A percentile compares a stretch with the other conserved stretches of the same genome.
phyloP scores from a whole-genome alignment of 345 rosid species.

The Gossypium stocksii region DNA sequence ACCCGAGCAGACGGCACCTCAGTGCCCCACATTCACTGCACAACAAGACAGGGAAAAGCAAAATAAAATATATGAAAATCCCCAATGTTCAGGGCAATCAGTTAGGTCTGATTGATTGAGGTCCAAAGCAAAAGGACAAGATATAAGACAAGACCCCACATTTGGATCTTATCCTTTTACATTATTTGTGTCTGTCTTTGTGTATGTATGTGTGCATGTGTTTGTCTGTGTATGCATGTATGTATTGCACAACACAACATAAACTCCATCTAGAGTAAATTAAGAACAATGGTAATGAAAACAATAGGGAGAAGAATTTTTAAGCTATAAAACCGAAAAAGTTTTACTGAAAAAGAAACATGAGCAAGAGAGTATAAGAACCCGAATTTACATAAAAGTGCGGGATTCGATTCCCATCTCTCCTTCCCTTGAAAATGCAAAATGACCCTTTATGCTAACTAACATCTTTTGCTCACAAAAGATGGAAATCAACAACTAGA shows the following conservation, averaged over 20 bases:
- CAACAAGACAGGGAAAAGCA: no score
- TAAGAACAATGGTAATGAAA: no score
- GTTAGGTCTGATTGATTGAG: background rate
- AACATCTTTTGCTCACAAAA: slow-evolving; percentile 16
- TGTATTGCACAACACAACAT: no score
- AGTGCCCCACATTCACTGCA: background rate
- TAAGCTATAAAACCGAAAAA: slow-evolving; percentile 3
- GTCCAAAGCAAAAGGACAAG: background rate
- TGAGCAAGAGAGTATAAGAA: slow-evolving; percentile 26
- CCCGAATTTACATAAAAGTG: slow-evolving; percentile 35
- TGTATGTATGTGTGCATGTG: no score
- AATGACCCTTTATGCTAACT: slow-evolving; percentile 16
- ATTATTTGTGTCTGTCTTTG: no score
- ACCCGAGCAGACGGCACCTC: background rate
- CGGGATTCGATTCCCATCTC: slow-evolving; percentile 27
- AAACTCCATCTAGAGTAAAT: no score
- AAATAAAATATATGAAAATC: background rate
- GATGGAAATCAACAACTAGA: background rate
- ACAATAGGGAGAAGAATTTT: no score
- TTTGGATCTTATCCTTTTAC: no score
- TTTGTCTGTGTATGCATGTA: no score
- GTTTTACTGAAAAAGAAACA: slow-evolving; percentile 13
- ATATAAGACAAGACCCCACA: background rate
- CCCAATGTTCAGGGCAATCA: background rate
- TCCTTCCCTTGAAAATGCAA: slow-evolving; percentile 25